Base-by-base conservation (phyloP, 129 eudicot species). In the Deinandra increscens region DNA sequence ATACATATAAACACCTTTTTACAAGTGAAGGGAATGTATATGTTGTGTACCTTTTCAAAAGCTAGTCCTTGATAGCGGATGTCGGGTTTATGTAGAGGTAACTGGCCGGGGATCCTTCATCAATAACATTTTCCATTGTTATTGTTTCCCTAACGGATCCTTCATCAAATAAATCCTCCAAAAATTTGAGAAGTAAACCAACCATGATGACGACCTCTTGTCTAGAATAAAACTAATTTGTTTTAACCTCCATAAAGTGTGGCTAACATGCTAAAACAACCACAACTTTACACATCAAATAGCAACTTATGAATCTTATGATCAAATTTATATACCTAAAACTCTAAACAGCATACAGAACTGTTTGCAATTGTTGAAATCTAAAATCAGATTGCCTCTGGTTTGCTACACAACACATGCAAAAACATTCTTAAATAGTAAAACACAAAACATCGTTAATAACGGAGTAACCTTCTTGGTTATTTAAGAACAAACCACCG, bases 391-490 rank as follows among this genome's bases (percentile, higher is more conserved):
- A 55, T 66, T 66, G 68, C 23, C 58, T 55, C 38, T 19, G 60
- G 59, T 66, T 75, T 75, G 74, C 60, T 34, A 33, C 41, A 54
- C 33, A 38, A 48, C 73, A 65, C 66, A 39, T 53, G 66, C 59
- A 53, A 17, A 65, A 29, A 13, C 64, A n/a, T 33, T 46, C 43
- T 26, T 68, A 37, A n/a, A 59, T 22, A 29, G 63, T 60, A 11
- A 60, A 15, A 46, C 44, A 45, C 72, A 61, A 60, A 76, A 76
- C 56, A 62, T 69, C n/a, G n/a, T n/a, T n/a, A n/a, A n/a, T n/a
- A n/a, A n/a, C n/a, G n/a, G n/a, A n/a, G n/a, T n/a, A n/a, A n/a
- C n/a, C n/a, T n/a, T n/a, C n/a, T n/a, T n/a, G n/a, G n/a, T n/a
- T n/a, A n/a, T n/a, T n/a, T n/a, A n/a, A n/a, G n/a, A n/a, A n/a